Percentiles rank a stretch among this genome's conserved stretches.
Evolutionary conservation across 2,329 filamentous ascomycete genomes (phyloP).

Genomic region (Sclerotinia trifoliorum): DNA sequence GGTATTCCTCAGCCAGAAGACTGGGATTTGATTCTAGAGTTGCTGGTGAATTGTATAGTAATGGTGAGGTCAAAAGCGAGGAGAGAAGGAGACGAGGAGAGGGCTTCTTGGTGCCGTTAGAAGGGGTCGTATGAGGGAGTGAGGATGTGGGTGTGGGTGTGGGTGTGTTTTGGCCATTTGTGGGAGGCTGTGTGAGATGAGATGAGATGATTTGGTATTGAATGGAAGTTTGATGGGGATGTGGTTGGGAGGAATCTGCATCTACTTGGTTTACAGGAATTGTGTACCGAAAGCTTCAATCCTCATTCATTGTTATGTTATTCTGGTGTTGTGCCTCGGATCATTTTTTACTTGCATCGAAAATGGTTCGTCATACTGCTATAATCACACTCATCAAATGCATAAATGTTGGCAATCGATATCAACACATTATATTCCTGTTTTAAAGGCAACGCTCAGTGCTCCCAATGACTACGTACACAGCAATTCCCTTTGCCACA

Average conservation of each 20-base stretch:
- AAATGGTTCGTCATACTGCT: background rate
- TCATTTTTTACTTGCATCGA: background rate
- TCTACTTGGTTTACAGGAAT: too few species aligned
- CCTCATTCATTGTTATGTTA: too few species aligned
- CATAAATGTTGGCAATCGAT: background rate
- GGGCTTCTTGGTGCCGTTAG: background rate
- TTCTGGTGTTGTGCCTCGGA: background rate
- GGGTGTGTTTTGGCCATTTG: background rate
- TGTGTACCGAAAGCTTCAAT: too few species aligned
- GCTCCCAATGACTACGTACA: background rate
- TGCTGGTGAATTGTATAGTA: background rate
- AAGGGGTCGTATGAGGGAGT: too few species aligned
- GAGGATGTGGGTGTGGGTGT: background rate
- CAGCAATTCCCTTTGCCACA: background rate
- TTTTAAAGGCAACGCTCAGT: background rate
- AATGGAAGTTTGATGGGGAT: too few species aligned
- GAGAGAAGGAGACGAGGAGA: background rate
- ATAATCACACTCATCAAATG: background rate
- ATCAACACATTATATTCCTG: constrained; percentile 6
- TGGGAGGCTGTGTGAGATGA: too few species aligned
- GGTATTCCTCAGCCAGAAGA: background rate
- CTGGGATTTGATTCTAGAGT: background rate
- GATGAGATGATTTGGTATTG: too few species aligned
- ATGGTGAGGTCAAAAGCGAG: background rate
- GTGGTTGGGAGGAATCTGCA: too few species aligned